These are phyloP conservation scores for Blastocystis hominis DNA, from an alignment of 352 stramenopile species.

Conservation along the genomic window DNA sequence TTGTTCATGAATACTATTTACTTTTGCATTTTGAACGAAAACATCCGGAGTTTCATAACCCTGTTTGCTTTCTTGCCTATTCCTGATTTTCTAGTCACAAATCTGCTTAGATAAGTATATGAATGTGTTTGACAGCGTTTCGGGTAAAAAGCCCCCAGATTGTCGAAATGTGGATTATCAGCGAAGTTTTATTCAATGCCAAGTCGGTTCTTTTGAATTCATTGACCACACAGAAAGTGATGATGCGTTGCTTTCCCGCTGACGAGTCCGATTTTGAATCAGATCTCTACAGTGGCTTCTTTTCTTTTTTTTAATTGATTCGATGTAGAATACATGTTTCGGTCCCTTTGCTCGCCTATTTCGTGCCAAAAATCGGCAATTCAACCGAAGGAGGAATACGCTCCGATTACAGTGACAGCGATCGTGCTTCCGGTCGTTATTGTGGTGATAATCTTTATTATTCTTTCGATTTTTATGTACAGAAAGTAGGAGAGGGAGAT, in stretches of 20 bases:
- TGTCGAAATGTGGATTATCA: not conserved
- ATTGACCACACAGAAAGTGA: not conserved
- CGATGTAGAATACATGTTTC: slow-evolving; percentile 47
- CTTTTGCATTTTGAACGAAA: slow-evolving; percentile 39
- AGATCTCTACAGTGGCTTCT: slow-evolving; percentile 15
- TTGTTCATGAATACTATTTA: slow-evolving; percentile 50
- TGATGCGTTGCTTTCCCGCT: slow-evolving; percentile 48
- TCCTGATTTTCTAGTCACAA: not conserved
- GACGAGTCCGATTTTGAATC: slow-evolving; percentile 37
- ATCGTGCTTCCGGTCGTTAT: slow-evolving; percentile 43
- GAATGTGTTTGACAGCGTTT: slow-evolving; percentile 33
- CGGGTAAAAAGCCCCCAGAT: not conserved
- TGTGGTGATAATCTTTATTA: slow-evolving; percentile 16
- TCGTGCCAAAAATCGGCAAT: not conserved
- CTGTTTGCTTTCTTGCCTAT: not conserved
- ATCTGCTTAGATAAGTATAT: slow-evolving; percentile 36
- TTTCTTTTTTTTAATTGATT: not conserved
- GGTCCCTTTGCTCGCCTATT: slow-evolving; percentile 28
- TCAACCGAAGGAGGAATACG: not conserved
- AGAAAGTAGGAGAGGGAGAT: not conserved
- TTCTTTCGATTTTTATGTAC: slow-evolving; percentile 31
- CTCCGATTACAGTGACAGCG: slow-evolving; percentile 1
- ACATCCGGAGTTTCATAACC: slow-evolving; percentile 14
- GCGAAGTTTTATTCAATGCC: slow-evolving; percentile 37
- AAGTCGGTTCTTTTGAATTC: not conserved